These are phyloP conservation scores for Ceratocystis colombiana DNA, from an alignment of 2,329 filamentous ascomycete species.

Conservation along the genomic window DNA sequence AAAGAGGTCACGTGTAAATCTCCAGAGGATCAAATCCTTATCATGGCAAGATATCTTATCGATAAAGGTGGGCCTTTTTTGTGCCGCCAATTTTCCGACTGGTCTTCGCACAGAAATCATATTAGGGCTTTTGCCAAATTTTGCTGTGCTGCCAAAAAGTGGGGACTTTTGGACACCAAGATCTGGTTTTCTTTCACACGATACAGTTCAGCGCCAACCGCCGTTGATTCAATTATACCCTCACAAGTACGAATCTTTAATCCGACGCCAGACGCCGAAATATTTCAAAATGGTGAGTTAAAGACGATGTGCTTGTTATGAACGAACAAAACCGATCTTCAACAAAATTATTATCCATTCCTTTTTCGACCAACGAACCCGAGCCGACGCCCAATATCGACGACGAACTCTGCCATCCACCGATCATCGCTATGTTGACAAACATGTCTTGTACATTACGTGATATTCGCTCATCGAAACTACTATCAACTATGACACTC, in stretches of 20 bases:
- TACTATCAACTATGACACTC: not conserved
- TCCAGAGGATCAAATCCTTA: not conserved
- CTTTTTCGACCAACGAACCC: conserved; percentile 8
- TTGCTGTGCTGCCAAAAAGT: conserved; percentile 24
- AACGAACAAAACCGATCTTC: conserved; percentile 13
- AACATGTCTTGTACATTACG: not conserved
- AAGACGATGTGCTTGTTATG: conserved; percentile 13
- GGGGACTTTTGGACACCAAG: conserved; percentile 23
- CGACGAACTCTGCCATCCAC: conserved; percentile 1
- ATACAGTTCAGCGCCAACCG: conserved; percentile 25
- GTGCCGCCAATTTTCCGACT: conserved; percentile 22
- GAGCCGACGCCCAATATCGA: conserved; percentile 13
- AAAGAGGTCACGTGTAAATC: not conserved
- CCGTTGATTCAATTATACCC: conserved; percentile 25
- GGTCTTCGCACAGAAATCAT: conserved; percentile 22
- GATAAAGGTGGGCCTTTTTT: conserved; percentile 17
- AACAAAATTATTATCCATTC: conserved; percentile 7
- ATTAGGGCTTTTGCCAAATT: conserved; percentile 25
- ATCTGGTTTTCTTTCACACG: conserved; percentile 25
- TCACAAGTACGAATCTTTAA: conserved; percentile 25
- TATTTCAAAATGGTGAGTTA: conserved; percentile 26
- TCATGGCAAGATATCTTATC: conserved; percentile 25
- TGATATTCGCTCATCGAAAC: not conserved
- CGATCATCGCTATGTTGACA: not conserved
- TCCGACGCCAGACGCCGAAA: conserved; percentile 25